Base-by-base conservation (phyloP, 225 moss, liverwort and hornwort species). In the Bryum argenteum region DNA sequence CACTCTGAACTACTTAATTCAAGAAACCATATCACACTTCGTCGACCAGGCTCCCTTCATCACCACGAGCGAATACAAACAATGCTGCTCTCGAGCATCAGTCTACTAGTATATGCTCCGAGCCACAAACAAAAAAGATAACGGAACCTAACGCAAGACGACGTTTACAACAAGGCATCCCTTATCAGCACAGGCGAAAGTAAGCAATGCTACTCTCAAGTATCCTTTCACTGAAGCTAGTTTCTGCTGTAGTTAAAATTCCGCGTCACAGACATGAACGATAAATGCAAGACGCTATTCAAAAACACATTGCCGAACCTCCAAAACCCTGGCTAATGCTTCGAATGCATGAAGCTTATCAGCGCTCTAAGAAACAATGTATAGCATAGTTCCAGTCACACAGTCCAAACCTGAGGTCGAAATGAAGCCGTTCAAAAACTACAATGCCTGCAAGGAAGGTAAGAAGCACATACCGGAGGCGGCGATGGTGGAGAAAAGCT, bases 401-500 rank as follows among this genome's bases (percentile, higher is more conserved):
- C 33, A 33, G 33, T 33, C 33, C 8, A n/a, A 2, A 38, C 60
- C 6, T 14, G 43, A 44, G 20, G 26, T 20, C 19, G 39, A 11
- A 1, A 54, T 5, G 71, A 50, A 20, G 10, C 6, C 33, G 33
- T 33, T 33, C 6, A n/a, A 68, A 6, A 13, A 4, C 8, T 17
- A 40, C 12, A 47, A 33, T 28, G 26, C 33, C 33, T 33, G 7
- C 33, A 33, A 33, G 33, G 33, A 33, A 33, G 33, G 5, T 43
- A 20, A 67, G 16, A 41, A 37, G 14, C 58, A 48, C 78, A 1
- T 78, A 78, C 81, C 54, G 21, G 67, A 17, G 40, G 54, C 58
- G 55, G 69, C 80, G 45, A 51, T 13, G 73, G 19, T 22, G 63
- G 20, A 8, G 64, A 40, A 40, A 39, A 8, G 14, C 14, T 58